Base-by-base conservation (phyloP, 225 moss, liverwort and hornwort genomes). In the Pleurozium schreberi region DNA sequence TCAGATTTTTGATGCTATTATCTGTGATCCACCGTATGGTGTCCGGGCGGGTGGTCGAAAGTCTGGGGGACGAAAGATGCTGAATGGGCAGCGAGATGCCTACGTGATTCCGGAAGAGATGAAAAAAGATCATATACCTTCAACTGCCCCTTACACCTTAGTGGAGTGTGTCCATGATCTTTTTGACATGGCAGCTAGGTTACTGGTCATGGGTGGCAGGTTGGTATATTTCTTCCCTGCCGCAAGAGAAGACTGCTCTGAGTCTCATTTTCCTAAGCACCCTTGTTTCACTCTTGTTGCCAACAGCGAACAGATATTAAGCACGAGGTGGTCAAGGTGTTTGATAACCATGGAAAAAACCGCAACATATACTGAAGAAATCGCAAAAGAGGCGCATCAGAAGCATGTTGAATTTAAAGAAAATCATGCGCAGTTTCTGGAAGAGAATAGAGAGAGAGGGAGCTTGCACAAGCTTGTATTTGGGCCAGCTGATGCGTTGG, bases 21-120 rank as follows among this genome's bases (percentile, higher is more conserved):
- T 99, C 70, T 99, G 97, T 89, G 99, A 99, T 90, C 99, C 97
- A 81, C 99, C 99, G 8, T 99, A 99, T 86, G 99, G 99, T 64
- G 94, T 99, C 38, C 96, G 99, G 85, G 99, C 99, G 18, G 99
- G 97, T 31, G 99, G 99, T 28, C 95, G 99, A 22, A 99, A 99
- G 89, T 99, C 99, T 33, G 99, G 99, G 84, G 99, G 99, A 13
- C 93, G 99, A 85, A 99, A 96, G 93, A 92, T 99, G 94, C 90
- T 99, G 31, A 96, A 97, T 33, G 96, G 97, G 55, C 96, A 95
- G 62, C 95, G 91, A 87, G 97, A 96, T 59, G 96, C 99, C 15
- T 99, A 99, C 79, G 92, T 91, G 47, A 97, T 99, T 52, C 90
- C 97, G 10, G 94, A 96, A 58, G 95, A 94, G 63, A 96, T 87